These are phyloP conservation scores for Sugiyamaella qingdaonensis DNA, from an alignment of 805 yeast genomes.

Conservation along the genomic window DNA sequence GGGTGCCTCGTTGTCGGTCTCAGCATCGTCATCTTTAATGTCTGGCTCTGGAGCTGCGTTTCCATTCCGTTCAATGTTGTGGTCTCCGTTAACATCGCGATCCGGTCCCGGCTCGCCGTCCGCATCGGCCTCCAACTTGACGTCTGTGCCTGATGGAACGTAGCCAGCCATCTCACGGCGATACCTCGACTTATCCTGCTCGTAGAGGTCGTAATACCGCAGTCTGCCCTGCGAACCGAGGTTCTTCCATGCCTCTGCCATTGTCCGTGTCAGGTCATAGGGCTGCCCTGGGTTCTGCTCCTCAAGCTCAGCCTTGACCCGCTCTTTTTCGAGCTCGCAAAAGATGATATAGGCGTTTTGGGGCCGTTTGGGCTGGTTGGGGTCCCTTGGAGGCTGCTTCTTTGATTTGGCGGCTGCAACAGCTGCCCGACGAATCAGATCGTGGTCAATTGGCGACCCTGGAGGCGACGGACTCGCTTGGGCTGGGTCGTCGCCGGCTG, in stretches of 20 bases:
- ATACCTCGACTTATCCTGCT: conserved; percentile 73
- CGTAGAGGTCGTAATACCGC: conserved; percentile 71
- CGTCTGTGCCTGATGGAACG: conserved; percentile 22
- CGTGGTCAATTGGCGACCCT: conserved; percentile 20
- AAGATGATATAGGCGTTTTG: conserved; percentile 84
- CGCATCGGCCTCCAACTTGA: conserved; percentile 11
- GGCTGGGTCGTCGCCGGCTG: conserved; percentile 27
- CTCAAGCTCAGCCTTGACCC: conserved; percentile 56
- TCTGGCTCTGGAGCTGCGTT: conserved; percentile 8
- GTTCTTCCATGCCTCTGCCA: conserved; percentile 83
- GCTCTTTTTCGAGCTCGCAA: conserved; percentile 82
- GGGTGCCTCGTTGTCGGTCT: conserved; percentile 4
- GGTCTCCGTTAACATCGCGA: conserved; percentile 21
- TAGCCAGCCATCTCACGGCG: conserved; percentile 64
- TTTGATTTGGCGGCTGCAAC: conserved; percentile 16
- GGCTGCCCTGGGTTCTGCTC: conserved; percentile 44
- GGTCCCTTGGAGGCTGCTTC: conserved; percentile 56
- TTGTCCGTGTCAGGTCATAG: conserved; percentile 66
- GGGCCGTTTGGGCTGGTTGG: conserved; percentile 82
- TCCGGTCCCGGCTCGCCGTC: conserved; percentile 1
- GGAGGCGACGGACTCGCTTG: conserved; percentile 29
- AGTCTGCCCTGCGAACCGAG: conserved; percentile 49
- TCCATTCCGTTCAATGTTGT: conserved; percentile 7
- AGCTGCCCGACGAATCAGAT: conserved; percentile 7
- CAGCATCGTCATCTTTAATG: conserved; percentile 5